Evolutionary conservation across 2,329 filamentous ascomycete genomes (phyloP), one percentile per base, ranked within the genome.

Genomic region (Trichoderma brevicompactum): DNA sequence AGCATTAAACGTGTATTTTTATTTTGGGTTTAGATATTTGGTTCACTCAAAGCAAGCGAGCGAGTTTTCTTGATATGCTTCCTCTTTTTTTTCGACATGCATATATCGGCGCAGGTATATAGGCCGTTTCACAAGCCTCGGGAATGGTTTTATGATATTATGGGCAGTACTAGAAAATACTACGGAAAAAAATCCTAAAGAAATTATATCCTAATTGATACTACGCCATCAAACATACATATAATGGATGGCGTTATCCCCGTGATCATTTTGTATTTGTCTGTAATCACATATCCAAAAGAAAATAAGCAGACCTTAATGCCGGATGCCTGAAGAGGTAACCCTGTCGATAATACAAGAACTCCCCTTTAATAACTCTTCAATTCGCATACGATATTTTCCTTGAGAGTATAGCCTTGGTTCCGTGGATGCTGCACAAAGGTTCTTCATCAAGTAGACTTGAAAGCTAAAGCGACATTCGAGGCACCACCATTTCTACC

Each of bases 41-140:
- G 34, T 44, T 38, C 59, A 62, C 41, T 53, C 3, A 19, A 41
- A 38, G 34, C 52, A 15, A 62, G 59, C 59, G 59, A 62, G 59
- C 52, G 40, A 46, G n/a, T 62, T 38, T 23, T 19, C 10, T n/a
- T 23, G 8, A 23, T n/a, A 28, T 28, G 10, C 5, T 15, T 36
- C 38, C 23, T 12, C 17, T 28, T 38, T 28, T 17, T 40, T 49
- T 17, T 38, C 4, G 17, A 13, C n/a, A n/a, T n/a, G 48, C 59
- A 63, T 54, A 54, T 38, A 15, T 38, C 8, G 40, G 49, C 60
- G 60, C 17, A 17, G 32, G 50, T n/a, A 46, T 17, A 38, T n/a
- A 19, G 44, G 34, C 34, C 10, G 41, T 19, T 19, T 62, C 5
- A 17, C 10, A 17, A 17, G 5, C 56, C 34, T 41, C 41, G 3